Conservation (phyloP, 192 early-diverging fungal species). For the Mortierella claussenii region DNA sequence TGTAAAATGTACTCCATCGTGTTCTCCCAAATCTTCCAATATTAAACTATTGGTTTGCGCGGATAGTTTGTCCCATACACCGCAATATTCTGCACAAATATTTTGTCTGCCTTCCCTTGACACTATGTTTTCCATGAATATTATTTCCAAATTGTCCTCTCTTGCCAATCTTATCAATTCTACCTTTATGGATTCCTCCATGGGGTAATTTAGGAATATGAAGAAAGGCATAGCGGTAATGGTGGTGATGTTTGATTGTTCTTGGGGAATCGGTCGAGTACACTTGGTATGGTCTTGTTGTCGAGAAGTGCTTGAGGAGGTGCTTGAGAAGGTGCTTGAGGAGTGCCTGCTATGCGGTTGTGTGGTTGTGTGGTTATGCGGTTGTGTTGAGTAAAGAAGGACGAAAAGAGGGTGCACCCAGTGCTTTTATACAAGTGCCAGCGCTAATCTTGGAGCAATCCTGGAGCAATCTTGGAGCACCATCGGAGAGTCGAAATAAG, state of each 20-base stretch:
- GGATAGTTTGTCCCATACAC: background rate
- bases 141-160: background rate
- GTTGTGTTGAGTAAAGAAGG: no score
- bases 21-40: background rate
- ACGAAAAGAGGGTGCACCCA: no score
- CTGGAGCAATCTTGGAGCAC: no score
- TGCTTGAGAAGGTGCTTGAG: background rate
- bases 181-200: background rate
- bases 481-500: no score
- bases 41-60: background rate
- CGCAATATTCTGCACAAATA: background rate
- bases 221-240: conserved; percentile 27
- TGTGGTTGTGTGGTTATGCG: no score
- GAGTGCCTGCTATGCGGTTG: no score
- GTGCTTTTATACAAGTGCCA: no score
- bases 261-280: no score
- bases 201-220: conserved; percentile 12
- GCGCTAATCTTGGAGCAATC: no score
- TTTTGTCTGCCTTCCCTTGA: background rate
- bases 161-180: background rate
- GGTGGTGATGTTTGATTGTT: no score
- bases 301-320: background rate
- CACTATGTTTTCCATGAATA: background rate
- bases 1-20: background rate
- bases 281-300: no score